These are phyloP conservation scores for Aciculoconidium aculeatum DNA, from an alignment of 805 yeast genomes.

Conservation along the genomic window DNA sequence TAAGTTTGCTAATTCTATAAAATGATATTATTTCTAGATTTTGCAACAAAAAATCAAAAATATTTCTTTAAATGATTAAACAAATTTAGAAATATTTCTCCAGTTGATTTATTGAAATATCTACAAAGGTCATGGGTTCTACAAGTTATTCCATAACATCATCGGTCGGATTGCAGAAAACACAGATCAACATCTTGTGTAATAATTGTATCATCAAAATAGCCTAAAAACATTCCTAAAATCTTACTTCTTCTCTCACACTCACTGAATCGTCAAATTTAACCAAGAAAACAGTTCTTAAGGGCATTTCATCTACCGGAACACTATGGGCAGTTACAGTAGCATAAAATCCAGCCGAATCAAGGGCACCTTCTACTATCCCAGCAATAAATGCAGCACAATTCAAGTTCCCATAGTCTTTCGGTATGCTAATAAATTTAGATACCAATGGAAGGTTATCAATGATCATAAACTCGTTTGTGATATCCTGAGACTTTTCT, in stretches of 20 bases:
- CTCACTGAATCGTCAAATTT: slow-evolving; percentile 59
- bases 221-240: slow-evolving; percentile 8
- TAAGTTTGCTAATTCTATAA: no score
- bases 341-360: slow-evolving; percentile 66
- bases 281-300: slow-evolving; percentile 69
- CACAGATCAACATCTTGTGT: no score
- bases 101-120: no score
- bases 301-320: slow-evolving; percentile 51
- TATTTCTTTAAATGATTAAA: no score
- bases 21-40: no score
- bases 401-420: slow-evolving; percentile 69
- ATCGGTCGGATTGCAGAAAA: no score
- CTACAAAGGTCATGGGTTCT: no score
- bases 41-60: no score
- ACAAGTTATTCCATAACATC: no score
- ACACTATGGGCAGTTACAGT: slow-evolving; percentile 79
- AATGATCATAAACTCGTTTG: slow-evolving; percentile 69
- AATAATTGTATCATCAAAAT: no score
- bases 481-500: slow-evolving; percentile 66
- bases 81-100: no score
- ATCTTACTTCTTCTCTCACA: slow-evolving; percentile 47
- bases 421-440: slow-evolving; percentile 71
- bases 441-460: slow-evolving; percentile 69
- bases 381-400: slow-evolving; percentile 86
- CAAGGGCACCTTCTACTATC: slow-evolving; percentile 75